Evolutionary conservation across 169 alveolate species (phyloP).

Genomic region (Cryptosporidium sp.): DNA sequence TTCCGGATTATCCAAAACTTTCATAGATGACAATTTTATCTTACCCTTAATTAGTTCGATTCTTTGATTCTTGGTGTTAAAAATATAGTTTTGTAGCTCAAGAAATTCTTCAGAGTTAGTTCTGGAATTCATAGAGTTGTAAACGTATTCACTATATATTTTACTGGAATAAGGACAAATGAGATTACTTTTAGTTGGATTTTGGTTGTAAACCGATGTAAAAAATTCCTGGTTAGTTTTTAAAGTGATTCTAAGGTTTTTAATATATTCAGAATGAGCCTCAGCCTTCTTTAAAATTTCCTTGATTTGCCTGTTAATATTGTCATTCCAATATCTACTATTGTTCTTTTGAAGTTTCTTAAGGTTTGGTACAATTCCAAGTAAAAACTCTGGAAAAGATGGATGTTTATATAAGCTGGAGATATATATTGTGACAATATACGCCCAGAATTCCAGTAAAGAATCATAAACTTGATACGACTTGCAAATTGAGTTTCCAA

Average conservation of each 20-base stretch:
- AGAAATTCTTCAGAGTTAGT: not conserved
- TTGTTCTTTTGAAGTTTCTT: constrained; percentile 24
- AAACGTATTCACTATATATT: not conserved
- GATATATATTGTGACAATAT: constrained; percentile 10
- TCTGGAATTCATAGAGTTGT: not conserved
- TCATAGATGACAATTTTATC: constrained; percentile 31
- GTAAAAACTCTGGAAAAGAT: constrained; percentile 47
- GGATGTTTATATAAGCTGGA: constrained; percentile 11
- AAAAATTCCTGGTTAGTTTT: not conserved
- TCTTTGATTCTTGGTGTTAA: not conserved
- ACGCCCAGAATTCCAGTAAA: constrained; percentile 36
- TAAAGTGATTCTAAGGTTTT: not conserved
- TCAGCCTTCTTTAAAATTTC: constrained; percentile 23
- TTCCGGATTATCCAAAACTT: not conserved
- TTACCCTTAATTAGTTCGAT: constrained; percentile 14
- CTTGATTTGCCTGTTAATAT: not conserved
- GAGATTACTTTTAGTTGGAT: not conserved
- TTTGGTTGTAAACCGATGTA: not conserved
- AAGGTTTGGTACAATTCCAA: constrained; percentile 18
- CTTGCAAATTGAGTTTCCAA: constrained; percentile 12
- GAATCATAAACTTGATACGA: constrained; percentile 54
- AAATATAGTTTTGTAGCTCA: not conserved
- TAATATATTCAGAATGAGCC: constrained; percentile 19
- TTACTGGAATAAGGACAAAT: not conserved
- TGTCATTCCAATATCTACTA: constrained; percentile 61